phyloP scores from a whole-genome alignment of 208 protist species.

The Phytomonas sp. region DNA sequence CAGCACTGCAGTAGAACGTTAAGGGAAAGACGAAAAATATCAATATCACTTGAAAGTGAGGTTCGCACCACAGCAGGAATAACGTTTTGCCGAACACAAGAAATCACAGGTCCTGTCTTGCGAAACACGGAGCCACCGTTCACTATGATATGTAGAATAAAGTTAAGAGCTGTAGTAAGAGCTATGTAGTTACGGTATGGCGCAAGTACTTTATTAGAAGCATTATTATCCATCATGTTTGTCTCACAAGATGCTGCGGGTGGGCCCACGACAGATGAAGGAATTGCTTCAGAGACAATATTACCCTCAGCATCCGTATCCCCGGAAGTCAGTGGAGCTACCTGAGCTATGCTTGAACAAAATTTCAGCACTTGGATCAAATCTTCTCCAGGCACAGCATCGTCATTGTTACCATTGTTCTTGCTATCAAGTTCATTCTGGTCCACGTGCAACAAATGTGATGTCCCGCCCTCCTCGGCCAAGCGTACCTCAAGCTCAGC shows the following conservation, averaged over 20 bases:
- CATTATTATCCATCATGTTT: neutral
- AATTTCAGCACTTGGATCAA: neutral
- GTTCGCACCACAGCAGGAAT: constrained; percentile 81
- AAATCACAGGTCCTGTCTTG: constrained; percentile 45
- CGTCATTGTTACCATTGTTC: neutral
- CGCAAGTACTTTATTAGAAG: neutral
- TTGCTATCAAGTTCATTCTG: neutral
- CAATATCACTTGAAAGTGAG: constrained; percentile 66
- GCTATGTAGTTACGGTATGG: constrained; percentile 17
- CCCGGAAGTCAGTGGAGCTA: neutral
- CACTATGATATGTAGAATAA: constrained; percentile 70
- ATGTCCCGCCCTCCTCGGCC: neutral
- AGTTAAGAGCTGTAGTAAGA: constrained; percentile 35
- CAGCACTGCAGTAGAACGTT: constrained; percentile 87
- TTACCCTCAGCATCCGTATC: neutral
- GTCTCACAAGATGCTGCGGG: neutral
- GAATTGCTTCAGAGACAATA: neutral
- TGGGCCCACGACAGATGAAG: neutral
- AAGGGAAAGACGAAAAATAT: constrained; percentile 87
- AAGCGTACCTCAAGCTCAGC: constrained; percentile 19
- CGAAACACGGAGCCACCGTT: constrained; percentile 88
- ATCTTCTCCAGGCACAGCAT: neutral
- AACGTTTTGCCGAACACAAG: constrained; percentile 70
- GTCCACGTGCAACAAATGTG: neutral
- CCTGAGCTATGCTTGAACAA: constrained; percentile 1